These are phyloP conservation scores for Aciculosporium take DNA, from an alignment of 2,329 filamentous ascomycete species.

Conservation along the genomic window DNA sequence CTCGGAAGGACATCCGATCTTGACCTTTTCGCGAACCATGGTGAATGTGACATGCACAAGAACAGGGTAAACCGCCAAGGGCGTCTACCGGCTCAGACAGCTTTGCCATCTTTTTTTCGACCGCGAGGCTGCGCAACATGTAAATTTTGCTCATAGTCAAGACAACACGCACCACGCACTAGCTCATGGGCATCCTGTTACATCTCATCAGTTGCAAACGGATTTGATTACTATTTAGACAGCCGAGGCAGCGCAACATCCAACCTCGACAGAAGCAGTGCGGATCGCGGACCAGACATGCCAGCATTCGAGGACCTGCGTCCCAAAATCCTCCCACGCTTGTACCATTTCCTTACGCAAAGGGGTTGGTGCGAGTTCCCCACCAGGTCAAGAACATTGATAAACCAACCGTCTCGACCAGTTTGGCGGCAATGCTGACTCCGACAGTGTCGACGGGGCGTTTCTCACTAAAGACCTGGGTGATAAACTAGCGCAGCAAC, in stretches of 20 bases:
- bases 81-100: no score
- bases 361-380: constrained; percentile 89
- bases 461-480: constrained; percentile 81
- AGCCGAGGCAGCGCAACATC: not conserved
- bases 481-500: constrained; percentile 51
- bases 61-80: no score
- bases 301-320: not conserved
- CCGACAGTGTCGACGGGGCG: constrained; percentile 81
- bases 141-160: no score
- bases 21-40: no score
- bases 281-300: not conserved
- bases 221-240: constrained; percentile 2
- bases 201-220: no score
- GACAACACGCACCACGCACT: no score
- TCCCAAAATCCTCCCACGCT: not conserved
- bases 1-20: not conserved
- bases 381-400: constrained; percentile 92
- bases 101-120: no score
- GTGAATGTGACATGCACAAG: not conserved
- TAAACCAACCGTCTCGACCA: constrained; percentile 86
- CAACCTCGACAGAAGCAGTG: not conserved
- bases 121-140: no score
- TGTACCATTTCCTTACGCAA: constrained; percentile 41
- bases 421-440: constrained; percentile 67
- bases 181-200: no score